phyloP scores from a whole-genome alignment of 805 yeast species.

The Sugiyamaella lignohabitans region DNA sequence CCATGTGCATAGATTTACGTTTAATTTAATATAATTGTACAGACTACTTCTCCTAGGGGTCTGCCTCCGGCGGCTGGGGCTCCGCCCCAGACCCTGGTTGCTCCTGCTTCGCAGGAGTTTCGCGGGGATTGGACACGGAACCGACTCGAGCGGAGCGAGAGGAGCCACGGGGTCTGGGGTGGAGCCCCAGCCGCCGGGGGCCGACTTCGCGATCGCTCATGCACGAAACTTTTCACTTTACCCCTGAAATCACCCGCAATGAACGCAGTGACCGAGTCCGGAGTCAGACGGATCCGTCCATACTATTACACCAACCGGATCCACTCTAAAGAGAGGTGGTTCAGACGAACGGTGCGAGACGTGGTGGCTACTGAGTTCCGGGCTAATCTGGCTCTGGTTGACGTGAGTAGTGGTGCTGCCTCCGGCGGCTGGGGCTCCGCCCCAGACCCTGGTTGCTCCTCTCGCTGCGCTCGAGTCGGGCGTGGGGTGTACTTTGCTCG shows the following conservation, averaged over 20 bases:
- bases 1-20: conserved; percentile 17
- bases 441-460: too few species aligned
- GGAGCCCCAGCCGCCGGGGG: background rate
- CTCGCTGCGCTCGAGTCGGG: too few species aligned
- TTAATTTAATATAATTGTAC: conserved; percentile 2
- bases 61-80: conserved; percentile 1
- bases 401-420: too few species aligned
- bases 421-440: too few species aligned
- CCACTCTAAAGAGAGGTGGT: conserved; percentile 80
- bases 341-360: conserved; percentile 65
- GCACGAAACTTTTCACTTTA: background rate
- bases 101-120: background rate
- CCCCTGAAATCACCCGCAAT: background rate
- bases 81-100: background rate
- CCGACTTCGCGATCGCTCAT: too few species aligned
- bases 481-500: too few species aligned
- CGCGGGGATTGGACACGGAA: too few species aligned
- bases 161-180: background rate
- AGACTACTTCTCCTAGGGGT: background rate
- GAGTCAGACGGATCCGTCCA: conserved; percentile 13
- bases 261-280: conserved; percentile 4
- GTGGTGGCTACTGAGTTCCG: conserved; percentile 72
- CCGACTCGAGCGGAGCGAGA: background rate
- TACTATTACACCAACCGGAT: conserved; percentile 47
- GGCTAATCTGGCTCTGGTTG: too few species aligned